Base-by-base conservation (phyloP, 352 stramenopile species). In the Pythium vanterpoolii region DNA sequence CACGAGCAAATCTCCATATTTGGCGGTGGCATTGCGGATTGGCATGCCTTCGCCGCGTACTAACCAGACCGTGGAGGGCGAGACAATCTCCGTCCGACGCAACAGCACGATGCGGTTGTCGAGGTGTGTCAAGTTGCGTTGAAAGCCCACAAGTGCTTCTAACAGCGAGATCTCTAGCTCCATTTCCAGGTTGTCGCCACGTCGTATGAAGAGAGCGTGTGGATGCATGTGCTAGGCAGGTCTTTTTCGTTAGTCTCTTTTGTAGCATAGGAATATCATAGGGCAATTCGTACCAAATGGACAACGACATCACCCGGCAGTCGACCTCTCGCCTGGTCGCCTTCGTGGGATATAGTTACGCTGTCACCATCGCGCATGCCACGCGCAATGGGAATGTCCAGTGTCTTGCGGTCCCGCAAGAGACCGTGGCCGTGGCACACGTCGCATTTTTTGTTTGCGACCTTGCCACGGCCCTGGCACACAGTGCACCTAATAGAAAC, bases 41-140 rank as follows among this genome's bases (percentile, higher is more conserved):
- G 95, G 93, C 93, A 98, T 98, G 60, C 94, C 95, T 74, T 98
- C 87, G 42, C 78, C 71, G 13, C 72, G 69, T 31, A 98, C 73
- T 64, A 79, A 72, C 69, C 91, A 82, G 7, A 98, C 78, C 38
- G 96, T 78, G 44, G 79, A 74, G 10, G 84, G 87, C 64, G 96
- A 75, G 2, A 92, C 96, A 30, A 98, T 72, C 19, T 49, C 47
- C 33, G 91, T 51, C 16, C 91, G 76, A 28, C 77, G 68, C 3
- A 98, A 68, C 9, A 62, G 72, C 45, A 98, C 90, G 42, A 81
- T 52, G 50, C 85, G 86, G 21, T 75, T 85, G 66, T 98, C 93
- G 31, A 98, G 68, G 71, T 98, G 93, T 26, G 59, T 77, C 31
- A 98, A 66, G 34, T 83, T 75, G 10, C 91, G 69, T 21, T 36